phyloP scores from a whole-genome alignment of 345 rosid genomes.

The Streptanthus diversifolius region DNA sequence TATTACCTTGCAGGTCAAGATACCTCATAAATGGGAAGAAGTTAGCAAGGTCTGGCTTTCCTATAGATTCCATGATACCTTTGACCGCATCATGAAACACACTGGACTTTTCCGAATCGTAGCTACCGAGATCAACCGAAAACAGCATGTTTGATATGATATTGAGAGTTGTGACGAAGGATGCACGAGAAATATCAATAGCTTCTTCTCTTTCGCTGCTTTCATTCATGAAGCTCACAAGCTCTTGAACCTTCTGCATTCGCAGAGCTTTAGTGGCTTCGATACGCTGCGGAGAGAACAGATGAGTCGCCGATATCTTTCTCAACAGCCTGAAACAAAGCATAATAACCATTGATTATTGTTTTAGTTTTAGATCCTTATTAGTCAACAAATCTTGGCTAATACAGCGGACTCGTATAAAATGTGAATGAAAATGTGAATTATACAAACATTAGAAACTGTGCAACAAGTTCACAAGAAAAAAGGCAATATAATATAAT shows the following conservation, averaged over 20 bases:
- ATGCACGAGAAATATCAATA: conserved; percentile 7
- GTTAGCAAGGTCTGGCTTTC: conserved; percentile 36
- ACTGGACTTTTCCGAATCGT: neutral
- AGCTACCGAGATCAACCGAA: conserved; percentile 30
- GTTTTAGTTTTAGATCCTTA: no score
- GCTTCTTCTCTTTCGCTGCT: conserved; percentile 11
- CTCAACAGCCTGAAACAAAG: neutral
- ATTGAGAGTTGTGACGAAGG: neutral
- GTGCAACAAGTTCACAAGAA: no score
- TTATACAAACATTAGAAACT: no score
- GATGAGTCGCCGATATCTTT: neutral
- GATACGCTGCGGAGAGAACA: neutral
- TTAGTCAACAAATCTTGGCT: no score
- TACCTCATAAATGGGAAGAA: no score
- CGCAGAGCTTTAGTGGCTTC: neutral
- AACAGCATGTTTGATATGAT: neutral
- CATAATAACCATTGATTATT: neutral
- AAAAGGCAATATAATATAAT: no score
- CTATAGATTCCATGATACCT: conserved; percentile 38
- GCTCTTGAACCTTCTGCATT: neutral
- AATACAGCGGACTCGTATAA: no score
- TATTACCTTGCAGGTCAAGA: conserved; percentile 27
- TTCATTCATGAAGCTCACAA: neutral
- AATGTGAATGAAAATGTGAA: no score
- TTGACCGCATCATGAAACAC: conserved; percentile 33